Base-by-base conservation (phyloP, 2,329 filamentous ascomycete genomes). In the Diaporthe caulivora region DNA sequence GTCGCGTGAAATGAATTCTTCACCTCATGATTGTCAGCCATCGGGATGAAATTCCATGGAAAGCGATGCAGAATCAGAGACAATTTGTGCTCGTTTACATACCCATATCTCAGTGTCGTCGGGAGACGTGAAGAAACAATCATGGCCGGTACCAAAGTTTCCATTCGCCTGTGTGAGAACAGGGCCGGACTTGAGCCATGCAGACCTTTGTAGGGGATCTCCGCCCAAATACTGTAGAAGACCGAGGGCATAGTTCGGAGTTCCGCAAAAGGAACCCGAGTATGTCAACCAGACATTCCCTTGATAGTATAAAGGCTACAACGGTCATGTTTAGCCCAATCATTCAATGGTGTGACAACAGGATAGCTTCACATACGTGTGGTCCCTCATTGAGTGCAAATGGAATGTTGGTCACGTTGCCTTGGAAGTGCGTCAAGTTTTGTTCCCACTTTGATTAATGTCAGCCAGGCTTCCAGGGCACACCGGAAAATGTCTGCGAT, bases 121-220 rank as follows among this genome's bases (percentile, higher is more conserved):
- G 31, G 69, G 69, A 11, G 69, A 64, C 6, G 40, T 47, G 55
- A 76, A 76, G 26, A 75, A 72, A 6, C 65, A 75, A 34, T 75
- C 75, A 34, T 76, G 75, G 11, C 71, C 75, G 7, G 75, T 76
- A 2, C 75, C 74, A n/a, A 72, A 76, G 29, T 74, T 73, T 0
- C 74, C 75, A 37, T 76, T 76, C 8, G 73, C 75, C 47, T 74
- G 75, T 21, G 68, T 67, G 29, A 76, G 69, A 11, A 76, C 74
- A 2, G 75, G 75, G 21, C 73, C 73, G 11, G 69, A 51, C 54
- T 76, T 75, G 49, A 55, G 58, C 74, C 75, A 76, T 6, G 75
- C 75, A 2, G 71, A 55, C 47, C 24, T 71, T 1, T 55, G n/a
- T 4, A 65, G 3, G 7, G 70, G 70, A 18, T 71, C 57, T 26